These are phyloP conservation scores for Pseudovirgaria hyperparasitica DNA, from an alignment of 2,329 filamentous ascomycete genomes.

Conservation along the genomic window DNA sequence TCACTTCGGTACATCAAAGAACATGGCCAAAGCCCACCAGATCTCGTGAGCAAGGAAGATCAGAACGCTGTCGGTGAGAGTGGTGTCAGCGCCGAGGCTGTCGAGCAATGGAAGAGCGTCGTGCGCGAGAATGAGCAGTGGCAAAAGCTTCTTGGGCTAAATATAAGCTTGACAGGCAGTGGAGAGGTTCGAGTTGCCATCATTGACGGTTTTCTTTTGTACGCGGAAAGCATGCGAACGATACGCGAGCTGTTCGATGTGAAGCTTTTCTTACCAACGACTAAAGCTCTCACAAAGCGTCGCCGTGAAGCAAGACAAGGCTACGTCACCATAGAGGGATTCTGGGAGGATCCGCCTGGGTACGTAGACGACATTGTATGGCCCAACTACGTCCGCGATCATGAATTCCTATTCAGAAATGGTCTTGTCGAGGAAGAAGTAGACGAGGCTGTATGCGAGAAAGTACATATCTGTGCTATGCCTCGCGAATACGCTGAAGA, in stretches of 20 bases:
- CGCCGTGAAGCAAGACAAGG: slow-evolving; percentile 57
- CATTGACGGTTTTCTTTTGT: slow-evolving; percentile 83
- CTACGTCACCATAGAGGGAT: slow-evolving; percentile 71
- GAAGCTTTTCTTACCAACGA: slow-evolving; percentile 63
- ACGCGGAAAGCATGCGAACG: slow-evolving; percentile 41
- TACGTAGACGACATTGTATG: slow-evolving; percentile 94
- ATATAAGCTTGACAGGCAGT: slow-evolving; percentile 14
- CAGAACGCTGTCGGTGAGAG: slow-evolving; percentile 38
- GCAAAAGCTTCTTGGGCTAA: slow-evolving; percentile 9
- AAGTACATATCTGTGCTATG: slow-evolving; percentile 23
- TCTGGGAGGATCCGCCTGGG: slow-evolving; percentile 88
- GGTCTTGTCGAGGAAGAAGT: slow-evolving; percentile 51
- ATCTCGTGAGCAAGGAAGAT: slow-evolving; percentile 43
- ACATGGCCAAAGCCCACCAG: slow-evolving; percentile 48
- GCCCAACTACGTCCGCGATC: slow-evolving; percentile 80
- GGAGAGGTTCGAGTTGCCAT: slow-evolving; percentile 63
- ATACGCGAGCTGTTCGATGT: slow-evolving; percentile 55
- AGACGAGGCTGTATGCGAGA: slow-evolving; percentile 26
- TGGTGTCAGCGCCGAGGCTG: slow-evolving; percentile 14
- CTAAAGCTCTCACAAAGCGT: slow-evolving; percentile 46
- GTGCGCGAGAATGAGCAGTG: slow-evolving; percentile 4
- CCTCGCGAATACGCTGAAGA: slow-evolving; percentile 21
- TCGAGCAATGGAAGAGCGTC: slow-evolving; percentile 23
- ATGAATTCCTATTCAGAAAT: slow-evolving; percentile 64
- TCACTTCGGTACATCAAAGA: slow-evolving; percentile 58